Evolutionary conservation across 2,329 filamentous ascomycete species (phyloP).

Genomic region (Trichophyton equinum): DNA sequence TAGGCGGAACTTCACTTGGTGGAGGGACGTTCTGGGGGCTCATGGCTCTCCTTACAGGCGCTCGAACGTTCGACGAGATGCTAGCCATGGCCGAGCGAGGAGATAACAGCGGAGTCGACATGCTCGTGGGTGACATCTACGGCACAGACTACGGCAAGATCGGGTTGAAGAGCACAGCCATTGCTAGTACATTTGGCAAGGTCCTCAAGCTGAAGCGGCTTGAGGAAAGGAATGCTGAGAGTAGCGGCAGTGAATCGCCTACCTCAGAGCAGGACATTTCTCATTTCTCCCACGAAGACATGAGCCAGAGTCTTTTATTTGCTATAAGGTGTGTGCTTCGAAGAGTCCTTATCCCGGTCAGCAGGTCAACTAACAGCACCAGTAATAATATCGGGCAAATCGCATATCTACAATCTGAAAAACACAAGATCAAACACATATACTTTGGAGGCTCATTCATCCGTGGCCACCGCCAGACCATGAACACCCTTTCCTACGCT

Average conservation of each 20-base stretch:
- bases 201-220: conserved; percentile 86
- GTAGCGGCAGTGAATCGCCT: conserved; percentile 36
- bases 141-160: conserved; percentile 94
- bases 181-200: conserved; percentile 92
- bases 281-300: conserved; percentile 66
- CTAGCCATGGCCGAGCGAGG: conserved; percentile 77
- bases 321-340: conserved; percentile 51
- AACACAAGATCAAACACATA: conserved; percentile 79
- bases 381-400: conserved; percentile 98
- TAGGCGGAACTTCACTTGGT: conserved; percentile 87
- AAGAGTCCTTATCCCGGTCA: neutral
- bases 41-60: conserved; percentile 81
- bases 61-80: conserved; percentile 95
- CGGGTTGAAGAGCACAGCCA: conserved; percentile 86
- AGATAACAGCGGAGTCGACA: conserved; percentile 86
- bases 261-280: conserved; percentile 27
- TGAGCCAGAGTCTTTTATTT: conserved; percentile 82
- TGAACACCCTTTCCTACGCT: conserved; percentile 92
- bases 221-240: conserved; percentile 66
- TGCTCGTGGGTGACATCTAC: conserved; percentile 97
- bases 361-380: conserved; percentile 17
- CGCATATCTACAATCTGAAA: conserved; percentile 91
- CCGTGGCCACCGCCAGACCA: conserved; percentile 88
- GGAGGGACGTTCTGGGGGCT: conserved; percentile 97
- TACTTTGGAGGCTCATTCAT: conserved; percentile 98